Base-by-base conservation (phyloP, 2,329 filamentous ascomycete genomes). In the Talaromyces sp. region DNA sequence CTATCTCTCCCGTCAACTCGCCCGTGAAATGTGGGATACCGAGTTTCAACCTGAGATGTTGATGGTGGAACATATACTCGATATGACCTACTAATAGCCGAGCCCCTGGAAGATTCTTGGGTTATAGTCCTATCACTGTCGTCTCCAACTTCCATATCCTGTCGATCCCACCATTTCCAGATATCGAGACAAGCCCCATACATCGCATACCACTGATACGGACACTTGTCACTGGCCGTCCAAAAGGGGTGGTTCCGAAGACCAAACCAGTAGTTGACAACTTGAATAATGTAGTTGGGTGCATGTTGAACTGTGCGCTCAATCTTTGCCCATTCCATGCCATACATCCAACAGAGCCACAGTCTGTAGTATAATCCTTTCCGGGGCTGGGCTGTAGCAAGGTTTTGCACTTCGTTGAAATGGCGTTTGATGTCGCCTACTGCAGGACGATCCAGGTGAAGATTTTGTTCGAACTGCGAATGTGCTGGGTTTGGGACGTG, bases 341-440 rank as follows among this genome's bases (percentile, higher is more conserved):
- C 31, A 63, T 63, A 63, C 52, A 59, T 33, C 62, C 62, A 63
- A 13, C n/a, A 58, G 9, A 63, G 43, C 52, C 62, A 63, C n/a
- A 33, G n/a, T 13, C 56, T 41, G 14, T 63, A 63, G 41, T 59
- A 50, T 22, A 49, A 9, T 41, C 31, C 22, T 31, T 59, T 45
- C 4, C 57, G 39, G 19, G 62, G 31, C 9, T 58, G 41, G 22
- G 13, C 35, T 14, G 47, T 37, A 13, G 14, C 24, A 31, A 49
- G 22, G 14, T 5, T 24, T 10, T 63, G 39, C 14, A 63, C 54
- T 13, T 58, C 62, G 27, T 47, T 41, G 5, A 39, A 63, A 24
- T 59, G 62, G n/a, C 24, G 19, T 56, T n/a, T 39, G 13, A 63
- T 59, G 27, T 63, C 54, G 43, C 52, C 62, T 39, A 59, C n/a